A percentile compares a stretch with the other conserved stretches of the same genome.
Evolutionary conservation across 1,284 basidiomycete species (phyloP).

Genomic region (Sporisorium graminicola): DNA sequence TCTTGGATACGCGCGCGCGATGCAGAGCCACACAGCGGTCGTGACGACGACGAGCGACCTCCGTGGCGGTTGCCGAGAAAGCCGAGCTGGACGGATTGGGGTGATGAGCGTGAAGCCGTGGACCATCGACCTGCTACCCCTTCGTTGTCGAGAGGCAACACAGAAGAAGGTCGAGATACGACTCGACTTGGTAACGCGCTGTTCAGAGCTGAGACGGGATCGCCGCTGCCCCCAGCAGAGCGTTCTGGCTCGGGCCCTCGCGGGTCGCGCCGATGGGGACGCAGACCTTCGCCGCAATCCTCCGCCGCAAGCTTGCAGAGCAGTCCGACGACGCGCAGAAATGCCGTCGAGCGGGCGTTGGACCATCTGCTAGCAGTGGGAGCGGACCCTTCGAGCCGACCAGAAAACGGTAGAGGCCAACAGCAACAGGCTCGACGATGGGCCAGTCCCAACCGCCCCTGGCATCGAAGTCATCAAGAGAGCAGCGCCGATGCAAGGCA

Average conservation of each 20-base stretch:
- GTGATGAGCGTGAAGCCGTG: not conserved
- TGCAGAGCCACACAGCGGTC: not conserved
- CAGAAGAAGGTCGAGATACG: not conserved
- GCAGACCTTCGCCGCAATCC: not conserved
- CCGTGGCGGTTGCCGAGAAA: slow-evolving; percentile 9
- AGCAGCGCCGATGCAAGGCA: not conserved
- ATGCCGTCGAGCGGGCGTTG: slow-evolving; percentile 28
- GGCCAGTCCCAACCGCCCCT: slow-evolving; percentile 7
- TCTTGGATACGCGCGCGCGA: slow-evolving; percentile 19
- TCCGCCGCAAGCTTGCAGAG: not conserved
- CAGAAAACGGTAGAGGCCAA: not conserved
- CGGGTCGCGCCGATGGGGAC: slow-evolving; percentile 4
- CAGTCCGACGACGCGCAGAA: slow-evolving; percentile 15
- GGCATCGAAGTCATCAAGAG: slow-evolving; percentile 9
- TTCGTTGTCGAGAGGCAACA: not conserved
- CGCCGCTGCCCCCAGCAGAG: slow-evolving; percentile 9
- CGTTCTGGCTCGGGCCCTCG: not conserved
- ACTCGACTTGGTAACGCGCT: slow-evolving; percentile 4
- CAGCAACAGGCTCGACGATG: slow-evolving; percentile 1
- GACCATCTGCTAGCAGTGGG: slow-evolving; percentile 23
- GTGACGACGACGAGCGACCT: not conserved
- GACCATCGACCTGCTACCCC: not conserved
- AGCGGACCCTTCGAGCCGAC: slow-evolving; percentile 4
- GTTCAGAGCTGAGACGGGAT: slow-evolving; percentile 20
- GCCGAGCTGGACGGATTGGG: slow-evolving; percentile 14